Conservation (phyloP, 441 rosid species). For the Arabidopsis lyrata region DNA sequence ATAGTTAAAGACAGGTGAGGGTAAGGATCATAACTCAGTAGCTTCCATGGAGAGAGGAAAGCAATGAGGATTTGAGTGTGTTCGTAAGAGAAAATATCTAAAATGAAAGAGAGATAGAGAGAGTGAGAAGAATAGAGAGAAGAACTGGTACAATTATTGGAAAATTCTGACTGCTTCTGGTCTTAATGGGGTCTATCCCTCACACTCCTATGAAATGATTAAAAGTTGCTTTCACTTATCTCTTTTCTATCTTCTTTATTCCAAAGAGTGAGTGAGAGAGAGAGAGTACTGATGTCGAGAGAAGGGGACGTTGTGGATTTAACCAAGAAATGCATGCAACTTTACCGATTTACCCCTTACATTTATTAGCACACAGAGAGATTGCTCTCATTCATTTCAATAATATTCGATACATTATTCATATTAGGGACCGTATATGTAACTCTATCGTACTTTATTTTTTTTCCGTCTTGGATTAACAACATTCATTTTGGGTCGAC, state of each 20-base stretch:
- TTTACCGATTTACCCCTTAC: slow-evolving; percentile 15
- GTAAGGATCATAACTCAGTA: slow-evolving; percentile 46
- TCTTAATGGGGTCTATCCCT: slow-evolving; percentile 29
- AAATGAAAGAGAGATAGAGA: background rate
- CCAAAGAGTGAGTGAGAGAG: slow-evolving; percentile 1
- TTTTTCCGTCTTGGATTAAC: background rate
- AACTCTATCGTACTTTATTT: background rate
- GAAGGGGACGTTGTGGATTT: slow-evolving; percentile 33
- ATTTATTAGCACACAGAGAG: background rate
- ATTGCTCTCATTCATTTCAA: background rate
- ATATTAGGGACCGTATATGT: background rate
- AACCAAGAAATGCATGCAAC: background rate
- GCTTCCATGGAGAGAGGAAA: slow-evolving; percentile 41
- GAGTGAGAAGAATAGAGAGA: slow-evolving; percentile 20
- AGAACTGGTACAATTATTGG: slow-evolving; percentile 37
- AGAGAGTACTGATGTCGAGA: slow-evolving; percentile 29
- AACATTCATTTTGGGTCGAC: background rate
- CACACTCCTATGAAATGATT: slow-evolving; percentile 34
- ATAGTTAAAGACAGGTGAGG: slow-evolving; percentile 40
- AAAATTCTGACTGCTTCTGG: slow-evolving; percentile 19
- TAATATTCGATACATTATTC: background rate
- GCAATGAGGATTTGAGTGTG: background rate
- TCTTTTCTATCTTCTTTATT: background rate
- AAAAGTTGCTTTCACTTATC: slow-evolving; percentile 38
- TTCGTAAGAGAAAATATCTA: background rate